Conservation (phyloP, 495 filamentous ascomycete species). For the Tuber borchii region DNA sequence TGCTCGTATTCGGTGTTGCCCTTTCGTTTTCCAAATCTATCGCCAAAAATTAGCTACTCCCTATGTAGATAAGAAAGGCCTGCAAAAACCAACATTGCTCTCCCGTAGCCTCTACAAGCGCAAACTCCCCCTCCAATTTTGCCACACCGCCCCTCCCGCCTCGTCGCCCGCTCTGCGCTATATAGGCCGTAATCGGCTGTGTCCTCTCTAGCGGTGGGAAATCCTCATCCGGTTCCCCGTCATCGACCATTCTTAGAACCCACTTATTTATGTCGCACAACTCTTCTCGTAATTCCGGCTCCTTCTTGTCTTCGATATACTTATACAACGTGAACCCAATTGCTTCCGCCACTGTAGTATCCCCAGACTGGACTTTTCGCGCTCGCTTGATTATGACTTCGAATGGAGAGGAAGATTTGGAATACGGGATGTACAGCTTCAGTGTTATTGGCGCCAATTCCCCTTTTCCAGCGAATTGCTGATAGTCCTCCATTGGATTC, state of each 20-base stretch:
- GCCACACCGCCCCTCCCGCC: slow-evolving; percentile 59
- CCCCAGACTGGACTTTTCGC: slow-evolving; percentile 58
- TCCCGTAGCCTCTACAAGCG: slow-evolving; percentile 70
- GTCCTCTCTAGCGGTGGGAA: slow-evolving; percentile 77
- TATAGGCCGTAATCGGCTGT: slow-evolving; percentile 72
- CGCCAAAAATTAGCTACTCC: neutral
- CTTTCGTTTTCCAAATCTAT: slow-evolving; percentile 65
- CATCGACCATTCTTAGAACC: slow-evolving; percentile 87
- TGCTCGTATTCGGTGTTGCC: slow-evolving; percentile 62
- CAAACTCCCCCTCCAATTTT: slow-evolving; percentile 91
- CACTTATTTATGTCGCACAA: slow-evolving; percentile 82
- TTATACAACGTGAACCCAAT: slow-evolving; percentile 82
- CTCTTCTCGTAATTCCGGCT: slow-evolving; percentile 60
- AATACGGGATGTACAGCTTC: slow-evolving; percentile 79
- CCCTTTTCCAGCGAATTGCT: slow-evolving; percentile 71
- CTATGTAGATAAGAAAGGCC: neutral
- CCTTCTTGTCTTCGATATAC: slow-evolving; percentile 69
- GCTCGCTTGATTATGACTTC: slow-evolving; percentile 70
- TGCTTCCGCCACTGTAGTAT: slow-evolving; percentile 77
- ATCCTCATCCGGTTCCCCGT: slow-evolving; percentile 88
- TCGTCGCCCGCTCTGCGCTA: slow-evolving; percentile 59
- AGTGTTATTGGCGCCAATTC: slow-evolving; percentile 72
- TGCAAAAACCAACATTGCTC: slow-evolving; percentile 48
- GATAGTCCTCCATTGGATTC: slow-evolving; percentile 76
- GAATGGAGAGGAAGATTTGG: slow-evolving; percentile 47